Percentiles rank a stretch among this genome's conserved stretches.
phyloP scores from a whole-genome alignment of 208 protist genomes.

The Trypanosoma congolense region DNA sequence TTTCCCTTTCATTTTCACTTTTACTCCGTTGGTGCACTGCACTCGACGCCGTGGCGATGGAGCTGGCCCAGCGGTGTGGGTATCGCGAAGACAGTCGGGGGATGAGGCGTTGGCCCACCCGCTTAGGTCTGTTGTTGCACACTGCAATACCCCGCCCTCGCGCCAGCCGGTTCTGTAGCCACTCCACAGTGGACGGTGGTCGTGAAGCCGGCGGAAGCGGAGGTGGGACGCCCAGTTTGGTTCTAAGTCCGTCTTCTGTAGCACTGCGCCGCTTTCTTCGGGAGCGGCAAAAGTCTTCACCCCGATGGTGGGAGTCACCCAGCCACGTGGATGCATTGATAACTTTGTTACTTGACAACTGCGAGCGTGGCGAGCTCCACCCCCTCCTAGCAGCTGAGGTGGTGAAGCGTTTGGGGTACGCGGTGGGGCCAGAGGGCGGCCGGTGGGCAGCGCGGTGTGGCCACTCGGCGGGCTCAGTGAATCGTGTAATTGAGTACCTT shows the following conservation, averaged over 20 bases:
- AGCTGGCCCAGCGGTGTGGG: no score
- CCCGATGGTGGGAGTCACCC: slow-evolving; percentile 8
- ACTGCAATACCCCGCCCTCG: no score
- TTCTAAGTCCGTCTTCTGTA: slow-evolving; percentile 13
- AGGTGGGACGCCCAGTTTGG: neutral
- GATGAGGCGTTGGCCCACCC: no score
- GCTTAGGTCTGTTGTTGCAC: no score
- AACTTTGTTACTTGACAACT: slow-evolving; percentile 10
- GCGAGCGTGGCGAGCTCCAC: slow-evolving; percentile 25
- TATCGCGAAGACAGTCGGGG: no score
- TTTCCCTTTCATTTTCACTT: no score
- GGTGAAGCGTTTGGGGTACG: slow-evolving; percentile 40
- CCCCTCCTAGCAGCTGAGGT: slow-evolving; percentile 55
- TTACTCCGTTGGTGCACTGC: no score
- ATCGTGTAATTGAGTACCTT: slow-evolving; percentile 7
- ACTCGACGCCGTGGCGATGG: no score
- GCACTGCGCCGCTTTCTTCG: slow-evolving; percentile 18
- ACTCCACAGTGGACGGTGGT: no score
- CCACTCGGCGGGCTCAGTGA: slow-evolving; percentile 10
- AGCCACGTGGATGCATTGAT: slow-evolving; percentile 12
- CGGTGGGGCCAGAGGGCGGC: slow-evolving; percentile 19
- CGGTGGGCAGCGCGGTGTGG: slow-evolving; percentile 14
- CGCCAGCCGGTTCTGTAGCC: no score
- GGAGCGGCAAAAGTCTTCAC: neutral
- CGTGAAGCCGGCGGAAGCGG: no score